Percentiles rank a stretch among this genome's conserved stretches.
phyloP scores from a whole-genome alignment of 2,329 filamentous ascomycete species.

The Mariannaea sp. region DNA sequence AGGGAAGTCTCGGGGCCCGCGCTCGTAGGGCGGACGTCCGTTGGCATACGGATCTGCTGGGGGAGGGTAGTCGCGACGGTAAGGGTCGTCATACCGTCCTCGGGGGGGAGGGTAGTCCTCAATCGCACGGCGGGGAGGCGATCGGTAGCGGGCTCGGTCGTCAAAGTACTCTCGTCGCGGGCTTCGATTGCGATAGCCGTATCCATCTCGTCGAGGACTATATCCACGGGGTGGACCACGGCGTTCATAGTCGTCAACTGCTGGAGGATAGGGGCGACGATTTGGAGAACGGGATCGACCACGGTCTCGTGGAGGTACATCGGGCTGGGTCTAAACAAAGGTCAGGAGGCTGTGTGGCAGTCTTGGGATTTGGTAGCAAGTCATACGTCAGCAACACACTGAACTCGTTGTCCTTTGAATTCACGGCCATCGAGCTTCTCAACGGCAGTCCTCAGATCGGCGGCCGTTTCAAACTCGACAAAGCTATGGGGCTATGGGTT shows the following conservation, averaged over 20 bases:
- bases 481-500: constrained; percentile 64
- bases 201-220: constrained; percentile 73
- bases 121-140: constrained; percentile 76
- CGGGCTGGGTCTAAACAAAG: constrained; percentile 72
- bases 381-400: constrained; percentile 81
- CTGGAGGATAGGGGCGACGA: constrained; percentile 67
- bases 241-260: constrained; percentile 77
- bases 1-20: constrained; percentile 57
- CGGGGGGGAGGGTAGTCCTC: constrained; percentile 78
- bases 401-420: constrained; percentile 88
- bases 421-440: constrained; percentile 93
- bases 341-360: constrained; percentile 29
- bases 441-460: constrained; percentile 86
- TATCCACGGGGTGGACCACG: constrained; percentile 80
- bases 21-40: constrained; percentile 61
- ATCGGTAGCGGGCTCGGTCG: constrained; percentile 78
- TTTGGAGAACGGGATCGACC: constrained; percentile 80
- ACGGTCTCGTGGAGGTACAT: constrained; percentile 69
- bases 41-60: constrained; percentile 67
- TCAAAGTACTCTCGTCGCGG: constrained; percentile 88
- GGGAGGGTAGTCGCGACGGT: constrained; percentile 70
- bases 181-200: constrained; percentile 87
- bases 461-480: constrained; percentile 94
- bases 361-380: constrained; percentile 7
- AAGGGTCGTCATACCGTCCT: constrained; percentile 76